These are phyloP conservation scores for Fagopyrum esculentum DNA, from an alignment of 148 eudicot genomes.

Conservation along the genomic window DNA sequence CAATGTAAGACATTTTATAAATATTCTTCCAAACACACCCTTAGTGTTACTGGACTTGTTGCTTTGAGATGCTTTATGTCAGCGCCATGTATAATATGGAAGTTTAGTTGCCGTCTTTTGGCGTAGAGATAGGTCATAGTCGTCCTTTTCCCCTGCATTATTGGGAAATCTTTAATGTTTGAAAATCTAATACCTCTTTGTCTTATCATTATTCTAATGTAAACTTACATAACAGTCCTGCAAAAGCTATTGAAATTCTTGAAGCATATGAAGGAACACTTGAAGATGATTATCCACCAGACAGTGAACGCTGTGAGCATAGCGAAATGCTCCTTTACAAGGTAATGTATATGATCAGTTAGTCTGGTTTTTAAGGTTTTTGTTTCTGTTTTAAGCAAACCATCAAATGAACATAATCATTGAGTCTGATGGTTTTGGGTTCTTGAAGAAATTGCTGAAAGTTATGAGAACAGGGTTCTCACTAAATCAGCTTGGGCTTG, in stretches of 20 bases:
- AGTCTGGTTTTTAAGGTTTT: neutral
- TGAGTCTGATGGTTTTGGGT: neutral
- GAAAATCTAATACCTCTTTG: conserved; percentile 2
- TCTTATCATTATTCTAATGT: conserved; percentile 10
- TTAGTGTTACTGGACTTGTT: neutral
- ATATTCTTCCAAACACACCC: too few relatives aligned
- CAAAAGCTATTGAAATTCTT: conserved; percentile 94
- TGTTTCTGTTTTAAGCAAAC: neutral
- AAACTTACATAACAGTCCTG: conserved; percentile 38
- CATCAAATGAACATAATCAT: neutral
- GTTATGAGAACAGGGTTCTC: neutral
- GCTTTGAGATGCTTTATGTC: neutral
- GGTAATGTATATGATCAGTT: conserved; percentile 24
- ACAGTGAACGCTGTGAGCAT: conserved; percentile 89
- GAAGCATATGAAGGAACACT: conserved; percentile 99
- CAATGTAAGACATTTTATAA: too few relatives aligned
- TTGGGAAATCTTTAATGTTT: neutral
- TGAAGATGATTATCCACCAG: conserved; percentile 96
- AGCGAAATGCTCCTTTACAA: conserved; percentile 98
- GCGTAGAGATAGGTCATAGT: neutral
- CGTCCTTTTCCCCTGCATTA: neutral
- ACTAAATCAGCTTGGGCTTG: neutral
- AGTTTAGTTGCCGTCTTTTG: neutral
- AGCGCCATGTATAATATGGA: too few relatives aligned
- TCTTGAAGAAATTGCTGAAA: neutral